These are phyloP conservation scores for Starmerella stigmatis DNA, from an alignment of 805 yeast species.

Conservation along the genomic window DNA sequence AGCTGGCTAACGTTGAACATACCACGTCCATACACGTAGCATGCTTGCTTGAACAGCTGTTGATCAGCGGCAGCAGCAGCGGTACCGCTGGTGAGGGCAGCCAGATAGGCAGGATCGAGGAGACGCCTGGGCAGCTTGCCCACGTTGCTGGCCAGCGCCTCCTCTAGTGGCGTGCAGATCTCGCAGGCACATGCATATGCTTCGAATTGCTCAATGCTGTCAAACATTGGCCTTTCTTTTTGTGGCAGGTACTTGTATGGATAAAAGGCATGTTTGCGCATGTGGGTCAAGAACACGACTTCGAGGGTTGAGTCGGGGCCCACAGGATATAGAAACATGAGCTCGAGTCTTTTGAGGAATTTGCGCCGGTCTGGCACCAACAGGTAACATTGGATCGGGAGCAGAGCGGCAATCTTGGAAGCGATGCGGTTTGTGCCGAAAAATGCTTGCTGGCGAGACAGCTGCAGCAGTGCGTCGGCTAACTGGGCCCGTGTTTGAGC, in stretches of 20 bases:
- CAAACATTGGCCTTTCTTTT: conserved; percentile 22
- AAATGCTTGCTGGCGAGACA: conserved; percentile 18
- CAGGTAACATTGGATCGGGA: conserved; percentile 11
- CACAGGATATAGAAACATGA: conserved; percentile 23
- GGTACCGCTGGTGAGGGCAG: background rate
- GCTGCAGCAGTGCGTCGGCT: conserved; percentile 12
- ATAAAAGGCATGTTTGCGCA: conserved; percentile 23
- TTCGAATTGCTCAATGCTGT: conserved; percentile 10
- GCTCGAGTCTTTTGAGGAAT: conserved; percentile 17
- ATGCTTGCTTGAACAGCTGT: conserved; percentile 14
- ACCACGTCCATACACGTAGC: conserved; percentile 23
- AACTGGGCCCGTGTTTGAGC: conserved; percentile 11
- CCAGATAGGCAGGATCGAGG: background rate
- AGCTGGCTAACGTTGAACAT: conserved; percentile 21
- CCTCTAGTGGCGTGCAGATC: conserved; percentile 22
- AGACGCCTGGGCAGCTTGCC: conserved; percentile 3
- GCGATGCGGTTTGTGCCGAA: conserved; percentile 13
- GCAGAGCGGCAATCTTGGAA: conserved; percentile 6
- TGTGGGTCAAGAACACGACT: conserved; percentile 20
- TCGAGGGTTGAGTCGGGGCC: conserved; percentile 23
- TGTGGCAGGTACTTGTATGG: conserved; percentile 21
- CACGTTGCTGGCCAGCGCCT: conserved; percentile 7
- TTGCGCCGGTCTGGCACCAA: conserved; percentile 8
- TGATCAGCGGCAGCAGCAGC: background rate
- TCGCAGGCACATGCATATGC: conserved; percentile 22